Base-by-base conservation (phyloP, 2,329 filamentous ascomycete genomes). In the Fusarium buharicum region DNA sequence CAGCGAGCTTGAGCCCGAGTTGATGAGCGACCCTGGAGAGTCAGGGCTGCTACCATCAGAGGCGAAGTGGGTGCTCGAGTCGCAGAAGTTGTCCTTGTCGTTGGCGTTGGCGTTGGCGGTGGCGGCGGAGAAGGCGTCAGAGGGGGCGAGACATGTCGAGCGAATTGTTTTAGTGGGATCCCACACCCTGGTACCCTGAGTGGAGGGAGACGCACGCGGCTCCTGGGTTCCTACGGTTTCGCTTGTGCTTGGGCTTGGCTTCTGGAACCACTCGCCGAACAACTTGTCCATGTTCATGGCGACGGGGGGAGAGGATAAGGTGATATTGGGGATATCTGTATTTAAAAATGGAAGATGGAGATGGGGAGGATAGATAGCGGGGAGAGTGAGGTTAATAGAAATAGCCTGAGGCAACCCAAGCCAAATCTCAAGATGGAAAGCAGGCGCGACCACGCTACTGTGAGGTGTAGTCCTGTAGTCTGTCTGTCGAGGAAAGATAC, bases 1-100 rank as follows among this genome's bases (percentile, higher is more conserved):
- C 67, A 73, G 70, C 62, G 74, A 73, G 56, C 64, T 69, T 57
- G 74, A 75, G 56, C 63, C 67, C 58, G 73, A 75, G 64, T 69
- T 71, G 64, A 75, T 69, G 51, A 62, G 62, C 46, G 73, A 74
- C 57, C 68, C 73, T 63, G 72, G 72, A 65, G 74, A 74, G 66
- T 73, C 72, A 68, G 72, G 68, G 62, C 65, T 8, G 4, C 22
- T 24, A 24, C 22, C 64, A 64, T 65, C 63, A 66, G 65, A 54
- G 68, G 59, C 58, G 61, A 68, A 63, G 66, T 67, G 63, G 60
- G 54, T 55, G 64, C 49, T 59, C 60, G 59, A 68, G 69, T 69
- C 64, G 63, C 66, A 61, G n/a, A n/a, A n/a, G n/a, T n/a, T 53
- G 50, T 58, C 56, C 55, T 59, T 60, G 60, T 59, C 40, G 47